These are phyloP conservation scores for Vitis rotundifolia DNA, from an alignment of 164 flowering plant species.

Conservation along the genomic window DNA sequence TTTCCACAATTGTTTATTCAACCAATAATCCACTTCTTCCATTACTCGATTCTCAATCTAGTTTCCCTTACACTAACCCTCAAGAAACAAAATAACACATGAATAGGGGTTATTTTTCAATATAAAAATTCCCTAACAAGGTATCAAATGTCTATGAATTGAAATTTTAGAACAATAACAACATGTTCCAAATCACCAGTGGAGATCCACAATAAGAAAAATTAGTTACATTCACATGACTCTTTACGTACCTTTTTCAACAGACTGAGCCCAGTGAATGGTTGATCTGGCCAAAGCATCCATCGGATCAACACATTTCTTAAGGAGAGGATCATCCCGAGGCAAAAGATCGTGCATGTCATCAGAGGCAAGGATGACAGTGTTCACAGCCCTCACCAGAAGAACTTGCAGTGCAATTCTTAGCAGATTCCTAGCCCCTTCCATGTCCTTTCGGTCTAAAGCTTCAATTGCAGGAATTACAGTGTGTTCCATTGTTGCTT, in stretches of 20 bases:
- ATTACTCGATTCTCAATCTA: not conserved
- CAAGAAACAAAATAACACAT: not conserved
- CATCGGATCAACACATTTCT: constrained; percentile 37
- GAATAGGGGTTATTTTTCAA: not conserved
- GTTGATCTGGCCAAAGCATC: constrained; percentile 35
- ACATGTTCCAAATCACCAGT: not conserved
- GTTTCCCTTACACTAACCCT: not conserved
- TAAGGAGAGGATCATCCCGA: constrained; percentile 37
- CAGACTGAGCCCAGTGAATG: constrained; percentile 25
- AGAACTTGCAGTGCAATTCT: constrained; percentile 44
- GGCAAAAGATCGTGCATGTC: constrained; percentile 34
- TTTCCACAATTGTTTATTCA: not conserved
- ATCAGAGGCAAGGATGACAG: constrained; percentile 39
- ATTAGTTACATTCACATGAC: not conserved
- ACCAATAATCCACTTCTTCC: constrained; percentile 1
- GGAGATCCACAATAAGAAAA: not conserved
- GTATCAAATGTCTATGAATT: not conserved
- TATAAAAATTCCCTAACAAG: not conserved
- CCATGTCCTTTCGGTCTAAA: constrained; percentile 30
- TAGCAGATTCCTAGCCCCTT: constrained; percentile 34
- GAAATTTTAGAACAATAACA: not conserved
- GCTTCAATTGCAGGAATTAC: constrained; percentile 37
- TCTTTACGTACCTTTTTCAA: constrained; percentile 14
- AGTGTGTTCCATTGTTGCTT: constrained; percentile 41
- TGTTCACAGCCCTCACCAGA: constrained; percentile 39